Evolutionary conservation across 768 basidiomycete genomes (phyloP), one percentile per base, ranked within the genome.

Genomic region (Hydnum rufescens): DNA sequence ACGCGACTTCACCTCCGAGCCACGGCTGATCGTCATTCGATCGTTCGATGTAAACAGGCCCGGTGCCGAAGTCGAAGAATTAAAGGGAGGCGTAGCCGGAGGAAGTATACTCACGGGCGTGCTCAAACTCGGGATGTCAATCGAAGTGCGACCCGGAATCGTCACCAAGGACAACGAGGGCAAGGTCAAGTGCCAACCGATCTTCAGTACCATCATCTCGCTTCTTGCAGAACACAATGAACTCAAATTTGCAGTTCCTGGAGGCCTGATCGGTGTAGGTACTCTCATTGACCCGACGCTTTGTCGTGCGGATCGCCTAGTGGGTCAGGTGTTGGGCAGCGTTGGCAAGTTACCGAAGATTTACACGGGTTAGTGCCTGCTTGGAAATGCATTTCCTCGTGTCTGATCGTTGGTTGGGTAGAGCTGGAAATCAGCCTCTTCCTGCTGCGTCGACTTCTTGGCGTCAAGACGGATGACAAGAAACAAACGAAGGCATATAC

Each of bases 31-130:
- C 64, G 92, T 97, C 64, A 99, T 99, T 66, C 88, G 93, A 58
- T 95, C 90, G 19, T 99, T 97, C 68, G 95, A 99, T 65, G 93
- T 99, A 65, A 99, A 99, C 75, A 96, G 95, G 67, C 95, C 95
- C 6, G 95, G 93, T 63, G 79, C 92, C 3, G 89, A 90, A 62
- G 90, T 97, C 3, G 83, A 93, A 59, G 95, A 99, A 42, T 74
- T 97, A 55, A 93, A 96, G 68, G 93, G 93, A 54, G 95, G 95
- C 62, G 95, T 97, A 34, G 95, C 95, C 18, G 95, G 95, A 65
- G 93, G 95, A 19, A 89, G 84, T 6, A 93, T 97, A 62, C 74
- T 99, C 57, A 85, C 78, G 3, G 93, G 95, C 60, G 82, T 95
- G 23, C 76, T 99, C 55, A 75, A 74, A 54, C 72, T 97, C 44